These are phyloP conservation scores for Sporothrix globosa DNA, from an alignment of 2,329 filamentous ascomycete genomes.

Conservation along the genomic window DNA sequence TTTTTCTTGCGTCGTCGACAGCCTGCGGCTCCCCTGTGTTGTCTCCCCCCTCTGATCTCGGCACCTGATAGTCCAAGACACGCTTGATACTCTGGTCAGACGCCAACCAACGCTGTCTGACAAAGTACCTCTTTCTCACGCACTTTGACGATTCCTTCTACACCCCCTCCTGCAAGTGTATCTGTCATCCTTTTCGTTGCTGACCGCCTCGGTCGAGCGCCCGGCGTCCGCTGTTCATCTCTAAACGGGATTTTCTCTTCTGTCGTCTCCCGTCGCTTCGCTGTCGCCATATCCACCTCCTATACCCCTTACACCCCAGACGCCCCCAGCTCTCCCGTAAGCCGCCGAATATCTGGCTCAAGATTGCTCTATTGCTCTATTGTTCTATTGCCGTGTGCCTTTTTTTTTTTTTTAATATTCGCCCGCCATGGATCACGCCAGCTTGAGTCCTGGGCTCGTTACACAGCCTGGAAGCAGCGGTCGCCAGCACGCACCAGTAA, in stretches of 20 bases:
- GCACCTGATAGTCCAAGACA: background rate
- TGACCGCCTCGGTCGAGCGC: conserved; percentile 27
- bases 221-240: background rate
- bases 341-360: background rate
- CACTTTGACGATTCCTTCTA: background rate
- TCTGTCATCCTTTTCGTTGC: background rate
- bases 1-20: conserved; percentile 25
- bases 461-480: conserved; percentile 23
- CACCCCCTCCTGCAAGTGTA: background rate
- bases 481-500: conserved; percentile 26
- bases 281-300: background rate
- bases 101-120: conserved; percentile 6
- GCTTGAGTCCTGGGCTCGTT: conserved; percentile 29
- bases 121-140: conserved; percentile 23
- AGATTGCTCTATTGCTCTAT: background rate
- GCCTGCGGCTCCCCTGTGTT: background rate
- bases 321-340: background rate
- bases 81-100: conserved; percentile 20
- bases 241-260: background rate
- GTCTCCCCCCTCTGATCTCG: background rate
- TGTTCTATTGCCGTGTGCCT: background rate
- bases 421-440: conserved; percentile 35
- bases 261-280: conserved; percentile 15
- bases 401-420: conserved; percentile 24
- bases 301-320: background rate